Evolutionary conservation across 2,329 filamentous ascomycete genomes (phyloP), one percentile per base, ranked within the genome.

Genomic region (Monilinia vaccinii-corymbosi): DNA sequence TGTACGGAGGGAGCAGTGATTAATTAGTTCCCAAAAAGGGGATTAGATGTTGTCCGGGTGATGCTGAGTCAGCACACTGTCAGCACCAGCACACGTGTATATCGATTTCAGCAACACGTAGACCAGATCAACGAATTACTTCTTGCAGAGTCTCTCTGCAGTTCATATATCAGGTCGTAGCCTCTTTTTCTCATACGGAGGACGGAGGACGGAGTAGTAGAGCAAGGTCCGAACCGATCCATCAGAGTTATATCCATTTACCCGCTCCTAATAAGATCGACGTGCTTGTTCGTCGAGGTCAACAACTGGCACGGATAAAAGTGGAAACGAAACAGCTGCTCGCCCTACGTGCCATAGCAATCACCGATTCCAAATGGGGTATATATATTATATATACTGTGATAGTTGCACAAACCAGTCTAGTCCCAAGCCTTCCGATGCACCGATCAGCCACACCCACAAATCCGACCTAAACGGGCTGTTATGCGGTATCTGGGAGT

Each of bases 391-490:
- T n/a, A n/a, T n/a, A 40, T 23, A 40, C 28, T 21, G 36, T 34
- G 32, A 40, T 58, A 14, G 14, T 38, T 53, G 48, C 40, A 28
- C 31, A n/a, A 49, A 49, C 52, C 6, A 25, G 28, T 38, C 56
- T 46, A n/a, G n/a, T n/a, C n/a, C n/a, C n/a, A 55, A 59, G 57
- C 57, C 57, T 53, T 53, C 48, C 32, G 18, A 59, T 59, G 57
- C 49, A 53, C 31, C 45, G 38, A 59, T 52, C 56, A 58, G 36
- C 23, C n/a, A 40, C 31, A 25, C 48, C 36, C 38, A 42, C 56
- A 50, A 58, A 52, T 58, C n/a, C n/a, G 25, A 46, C 28, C 11
- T 32, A 40, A 44, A 42, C 36, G 47, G 32, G 45, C 36, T 34
- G 10, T 23, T 21, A 13, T 10, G n/a, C 9, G 53, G 53, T 46